phyloP scores from a whole-genome alignment of 257 asterid species.

The Nicotiana attenuata region DNA sequence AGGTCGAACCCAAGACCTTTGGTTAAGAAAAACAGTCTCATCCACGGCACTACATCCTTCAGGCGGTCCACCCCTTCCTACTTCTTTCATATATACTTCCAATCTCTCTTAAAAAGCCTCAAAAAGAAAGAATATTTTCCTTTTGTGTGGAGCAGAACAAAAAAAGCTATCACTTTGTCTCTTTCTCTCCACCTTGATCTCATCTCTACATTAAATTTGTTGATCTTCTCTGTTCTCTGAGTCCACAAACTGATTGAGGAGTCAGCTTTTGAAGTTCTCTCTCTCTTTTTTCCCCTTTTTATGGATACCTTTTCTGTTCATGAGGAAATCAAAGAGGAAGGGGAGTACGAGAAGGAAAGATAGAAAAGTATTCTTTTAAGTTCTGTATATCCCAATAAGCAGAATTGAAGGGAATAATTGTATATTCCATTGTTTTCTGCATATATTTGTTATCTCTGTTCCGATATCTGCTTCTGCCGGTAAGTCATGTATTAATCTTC shows the following conservation, averaged over 20 bases:
- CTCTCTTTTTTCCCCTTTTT: slow-evolving; percentile 14
- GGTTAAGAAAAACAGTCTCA: too few relatives aligned
- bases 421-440: neutral
- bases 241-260: neutral
- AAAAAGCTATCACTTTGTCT: neutral
- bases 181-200: slow-evolving; percentile 8
- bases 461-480: slow-evolving; percentile 34
- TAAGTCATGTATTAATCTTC: slow-evolving; percentile 11
- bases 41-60: too few relatives aligned
- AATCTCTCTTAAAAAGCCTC: neutral
- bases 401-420: neutral
- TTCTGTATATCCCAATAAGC: neutral
- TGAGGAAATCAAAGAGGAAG: slow-evolving; percentile 43
- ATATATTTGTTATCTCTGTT: neutral
- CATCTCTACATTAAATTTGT: slow-evolving; percentile 3
- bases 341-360: slow-evolving; percentile 71
- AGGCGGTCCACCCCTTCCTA: neutral
- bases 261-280: slow-evolving; percentile 13
- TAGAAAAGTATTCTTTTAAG: slow-evolving; percentile 16
- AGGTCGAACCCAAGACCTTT: too few relatives aligned
- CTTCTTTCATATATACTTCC: neutral
- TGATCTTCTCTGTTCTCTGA: neutral
- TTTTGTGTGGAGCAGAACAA: neutral
- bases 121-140: neutral
- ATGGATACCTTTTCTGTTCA: slow-evolving; percentile 40